phyloP scores from a whole-genome alignment of 805 yeast genomes.

The Candida sonorensis region DNA sequence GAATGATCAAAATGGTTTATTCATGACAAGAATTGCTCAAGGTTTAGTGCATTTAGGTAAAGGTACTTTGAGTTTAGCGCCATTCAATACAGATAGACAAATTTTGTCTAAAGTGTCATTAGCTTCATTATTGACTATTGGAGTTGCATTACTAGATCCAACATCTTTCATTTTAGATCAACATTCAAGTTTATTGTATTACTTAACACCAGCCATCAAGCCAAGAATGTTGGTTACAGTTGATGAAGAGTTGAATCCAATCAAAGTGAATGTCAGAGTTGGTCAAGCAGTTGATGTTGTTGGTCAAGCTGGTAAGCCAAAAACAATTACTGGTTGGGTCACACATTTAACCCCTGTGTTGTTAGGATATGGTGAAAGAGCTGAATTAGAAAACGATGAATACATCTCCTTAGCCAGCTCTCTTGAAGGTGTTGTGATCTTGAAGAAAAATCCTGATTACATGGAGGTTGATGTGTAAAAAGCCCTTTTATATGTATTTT shows the following conservation, averaged over 20 bases:
- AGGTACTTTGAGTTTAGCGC: constrained; percentile 86
- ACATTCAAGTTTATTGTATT: constrained; percentile 72
- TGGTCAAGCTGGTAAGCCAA: constrained; percentile 99
- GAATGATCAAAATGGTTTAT: constrained; percentile 83
- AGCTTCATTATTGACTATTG: constrained; percentile 80
- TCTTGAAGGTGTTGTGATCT: constrained; percentile 88
- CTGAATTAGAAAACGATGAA: constrained; percentile 93
- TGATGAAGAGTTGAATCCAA: constrained; percentile 82
- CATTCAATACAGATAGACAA: constrained; percentile 84
- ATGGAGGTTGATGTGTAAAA: constrained; percentile 37
- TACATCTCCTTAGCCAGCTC: constrained; percentile 75
- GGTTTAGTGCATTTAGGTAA: constrained; percentile 94
- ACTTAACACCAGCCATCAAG: constrained; percentile 79
- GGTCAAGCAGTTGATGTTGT: constrained; percentile 99
- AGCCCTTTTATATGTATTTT: no score
- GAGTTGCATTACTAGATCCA: constrained; percentile 83
- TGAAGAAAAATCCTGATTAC: constrained; percentile 84
- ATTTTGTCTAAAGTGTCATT: constrained; percentile 82
- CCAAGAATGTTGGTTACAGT: constrained; percentile 92
- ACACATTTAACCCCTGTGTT: constrained; percentile 97
- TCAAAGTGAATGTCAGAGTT: constrained; percentile 94
- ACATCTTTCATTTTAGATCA: constrained; percentile 71
- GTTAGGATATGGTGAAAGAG: constrained; percentile 90
- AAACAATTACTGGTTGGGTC: constrained; percentile 99
- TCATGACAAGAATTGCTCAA: constrained; percentile 91